Percentiles rank a stretch among this genome's conserved stretches.
Evolutionary conservation across 2,329 filamentous ascomycete genomes (phyloP).

Genomic region (Fusarium sp.): DNA sequence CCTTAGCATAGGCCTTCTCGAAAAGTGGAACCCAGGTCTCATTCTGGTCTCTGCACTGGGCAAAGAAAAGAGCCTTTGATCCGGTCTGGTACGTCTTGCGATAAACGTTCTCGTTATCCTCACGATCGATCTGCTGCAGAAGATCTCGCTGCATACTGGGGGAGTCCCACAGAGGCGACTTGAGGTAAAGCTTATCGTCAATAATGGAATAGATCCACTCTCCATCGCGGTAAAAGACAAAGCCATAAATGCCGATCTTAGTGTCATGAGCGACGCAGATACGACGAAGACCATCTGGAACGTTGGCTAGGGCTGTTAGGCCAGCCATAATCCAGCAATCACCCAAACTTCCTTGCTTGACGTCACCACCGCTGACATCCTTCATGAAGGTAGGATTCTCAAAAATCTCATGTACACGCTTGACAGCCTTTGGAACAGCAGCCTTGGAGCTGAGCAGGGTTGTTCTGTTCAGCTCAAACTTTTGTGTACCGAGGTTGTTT

Average conservation of each 20-base stretch:
- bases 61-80: conserved; percentile 84
- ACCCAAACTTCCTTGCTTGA: conserved; percentile 84
- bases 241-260: conserved; percentile 86
- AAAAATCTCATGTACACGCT: conserved; percentile 81
- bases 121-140: conserved; percentile 81
- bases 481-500: conserved; percentile 66
- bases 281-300: conserved; percentile 77
- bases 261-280: conserved; percentile 83
- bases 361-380: conserved; percentile 78
- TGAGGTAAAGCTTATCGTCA: conserved; percentile 90
- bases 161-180: conserved; percentile 86
- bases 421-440: conserved; percentile 79
- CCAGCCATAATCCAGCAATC: conserved; percentile 89
- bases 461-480: conserved; percentile 66
- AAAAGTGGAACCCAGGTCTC: conserved; percentile 87
- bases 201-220: conserved; percentile 95
- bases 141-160: conserved; percentile 81
- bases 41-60: conserved; percentile 80
- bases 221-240: conserved; percentile 89
- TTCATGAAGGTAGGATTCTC: conserved; percentile 79
- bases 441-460: conserved; percentile 63
- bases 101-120: conserved; percentile 80
- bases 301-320: conserved; percentile 82
- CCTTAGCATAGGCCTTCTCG: conserved; percentile 89
- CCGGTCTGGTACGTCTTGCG: conserved; percentile 80